phyloP scores from a whole-genome alignment of 495 filamentous ascomycete species.

The Annulohypoxylon stygium region DNA sequence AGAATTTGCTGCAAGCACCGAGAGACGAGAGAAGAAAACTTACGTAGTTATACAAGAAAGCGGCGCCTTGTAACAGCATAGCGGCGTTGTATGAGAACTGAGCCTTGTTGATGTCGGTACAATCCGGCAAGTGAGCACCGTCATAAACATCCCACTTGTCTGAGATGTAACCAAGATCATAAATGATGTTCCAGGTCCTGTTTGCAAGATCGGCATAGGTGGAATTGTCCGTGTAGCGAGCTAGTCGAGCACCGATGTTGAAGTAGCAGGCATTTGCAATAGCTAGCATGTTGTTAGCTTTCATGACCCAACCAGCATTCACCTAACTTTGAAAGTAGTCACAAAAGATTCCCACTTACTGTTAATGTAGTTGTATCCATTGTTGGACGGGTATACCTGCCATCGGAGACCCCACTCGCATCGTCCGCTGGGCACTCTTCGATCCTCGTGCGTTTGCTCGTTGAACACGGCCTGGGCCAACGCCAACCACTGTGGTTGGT shows the following conservation, averaged over 20 bases:
- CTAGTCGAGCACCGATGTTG: slow-evolving; percentile 71
- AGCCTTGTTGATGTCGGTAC: slow-evolving; percentile 53
- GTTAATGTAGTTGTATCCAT: slow-evolving; percentile 79
- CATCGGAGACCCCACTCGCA: slow-evolving; percentile 82
- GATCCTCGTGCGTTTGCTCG: slow-evolving; percentile 67
- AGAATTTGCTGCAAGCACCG: background rate
- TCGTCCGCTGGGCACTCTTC: slow-evolving; percentile 67
- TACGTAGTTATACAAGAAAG: slow-evolving; percentile 69
- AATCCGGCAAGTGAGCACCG: slow-evolving; percentile 59
- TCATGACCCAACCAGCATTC: background rate
- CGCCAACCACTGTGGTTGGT: slow-evolving; percentile 74
- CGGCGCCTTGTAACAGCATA: slow-evolving; percentile 67
- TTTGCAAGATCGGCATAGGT: slow-evolving; percentile 72
- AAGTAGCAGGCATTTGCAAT: slow-evolving; percentile 72
- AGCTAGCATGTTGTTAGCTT: slow-evolving; percentile 57
- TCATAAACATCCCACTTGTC: slow-evolving; percentile 63
- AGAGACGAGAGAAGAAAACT: slow-evolving; percentile 24
- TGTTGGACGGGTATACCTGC: slow-evolving; percentile 83
- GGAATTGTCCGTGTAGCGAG: slow-evolving; percentile 69
- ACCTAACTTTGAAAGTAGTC: background rate
- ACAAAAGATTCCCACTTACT: slow-evolving; percentile 57
- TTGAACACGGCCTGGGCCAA: slow-evolving; percentile 81
- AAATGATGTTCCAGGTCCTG: slow-evolving; percentile 69
- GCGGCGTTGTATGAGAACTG: slow-evolving; percentile 73
- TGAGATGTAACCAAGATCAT: slow-evolving; percentile 55